phyloP scores from a whole-genome alignment of 108 stramenopile species.

The Skeletonema grethae region DNA sequence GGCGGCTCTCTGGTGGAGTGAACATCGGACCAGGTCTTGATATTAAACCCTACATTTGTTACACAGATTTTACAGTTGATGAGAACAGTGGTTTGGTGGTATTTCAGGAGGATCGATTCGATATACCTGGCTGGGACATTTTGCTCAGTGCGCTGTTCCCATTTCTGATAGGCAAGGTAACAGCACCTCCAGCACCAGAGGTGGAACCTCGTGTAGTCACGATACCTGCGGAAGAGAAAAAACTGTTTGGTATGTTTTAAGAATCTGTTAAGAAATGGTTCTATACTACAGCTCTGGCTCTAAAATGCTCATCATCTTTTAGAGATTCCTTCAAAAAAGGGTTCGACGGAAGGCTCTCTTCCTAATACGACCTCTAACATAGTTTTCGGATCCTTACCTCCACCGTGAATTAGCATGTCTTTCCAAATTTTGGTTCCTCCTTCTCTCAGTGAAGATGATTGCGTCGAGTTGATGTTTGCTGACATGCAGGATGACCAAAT shows the following conservation, averaged over 20 bases:
- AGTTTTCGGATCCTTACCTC: conserved; percentile 72
- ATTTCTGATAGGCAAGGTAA: conserved; percentile 69
- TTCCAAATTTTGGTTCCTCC: conserved; percentile 77
- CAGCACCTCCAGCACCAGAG: conserved; percentile 54
- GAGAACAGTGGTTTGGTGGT: conserved; percentile 63
- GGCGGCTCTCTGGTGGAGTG: conserved; percentile 78
- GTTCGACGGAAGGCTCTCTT: conserved; percentile 48
- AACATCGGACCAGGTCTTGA: conserved; percentile 76
- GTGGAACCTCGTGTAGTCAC: conserved; percentile 40
- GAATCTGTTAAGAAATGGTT: background rate
- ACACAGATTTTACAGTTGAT: conserved; percentile 76
- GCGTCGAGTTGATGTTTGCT: conserved; percentile 21
- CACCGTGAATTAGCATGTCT: conserved; percentile 81
- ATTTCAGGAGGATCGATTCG: conserved; percentile 83
- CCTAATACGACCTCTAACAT: conserved; percentile 77
- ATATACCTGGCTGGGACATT: conserved; percentile 70
- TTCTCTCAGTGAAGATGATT: conserved; percentile 19
- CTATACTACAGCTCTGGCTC: background rate
- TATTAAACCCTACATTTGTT: conserved; percentile 88
- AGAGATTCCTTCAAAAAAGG: conserved; percentile 48
- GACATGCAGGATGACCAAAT: conserved; percentile 72
- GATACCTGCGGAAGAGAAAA: conserved; percentile 17
- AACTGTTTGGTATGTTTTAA: background rate
- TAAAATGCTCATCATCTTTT: background rate
- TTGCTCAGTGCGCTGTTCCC: conserved; percentile 67